A percentile compares a stretch with the other conserved stretches of the same genome.
Conservation (phyloP, 495 filamentous ascomycete genomes). For the Xylaria sp. region DNA sequence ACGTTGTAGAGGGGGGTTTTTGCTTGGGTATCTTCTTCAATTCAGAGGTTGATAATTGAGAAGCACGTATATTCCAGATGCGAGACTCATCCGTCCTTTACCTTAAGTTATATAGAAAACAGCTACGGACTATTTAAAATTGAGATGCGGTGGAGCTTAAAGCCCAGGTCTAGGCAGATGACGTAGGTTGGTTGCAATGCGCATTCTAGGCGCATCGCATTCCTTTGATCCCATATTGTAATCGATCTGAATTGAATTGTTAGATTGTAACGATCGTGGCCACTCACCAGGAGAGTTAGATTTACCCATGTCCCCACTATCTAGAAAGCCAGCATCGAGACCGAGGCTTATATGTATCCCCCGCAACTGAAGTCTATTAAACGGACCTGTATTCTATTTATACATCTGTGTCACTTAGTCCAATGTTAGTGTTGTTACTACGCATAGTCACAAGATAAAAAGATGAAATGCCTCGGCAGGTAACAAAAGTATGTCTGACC, state of each 20-base stretch:
- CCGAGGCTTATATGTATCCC: neutral
- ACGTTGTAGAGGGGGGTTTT: neutral
- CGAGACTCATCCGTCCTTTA: neutral
- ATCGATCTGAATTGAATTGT: neutral
- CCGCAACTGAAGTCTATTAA: no score
- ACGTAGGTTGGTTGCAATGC: conserved; percentile 14
- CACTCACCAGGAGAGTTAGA: neutral
- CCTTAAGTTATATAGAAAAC: neutral
- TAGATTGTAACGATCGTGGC: neutral
- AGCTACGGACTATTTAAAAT: neutral
- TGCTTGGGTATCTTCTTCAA: neutral
- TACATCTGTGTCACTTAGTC: no score
- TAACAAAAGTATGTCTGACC: no score
- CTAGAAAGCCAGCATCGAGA: neutral
- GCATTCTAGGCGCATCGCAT: neutral
- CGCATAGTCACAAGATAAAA: no score
- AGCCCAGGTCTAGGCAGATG: neutral
- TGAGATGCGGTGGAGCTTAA: conserved; percentile 2
- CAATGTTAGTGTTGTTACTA: no score
- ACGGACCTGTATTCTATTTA: no score
- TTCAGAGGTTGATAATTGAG: neutral
- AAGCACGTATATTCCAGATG: neutral
- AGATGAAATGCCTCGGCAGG: no score
- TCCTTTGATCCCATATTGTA: neutral
- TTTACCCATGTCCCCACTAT: neutral